Evolutionary conservation across 306 rosid species (phyloP).

Genomic region (Prinsepia uniflora): DNA sequence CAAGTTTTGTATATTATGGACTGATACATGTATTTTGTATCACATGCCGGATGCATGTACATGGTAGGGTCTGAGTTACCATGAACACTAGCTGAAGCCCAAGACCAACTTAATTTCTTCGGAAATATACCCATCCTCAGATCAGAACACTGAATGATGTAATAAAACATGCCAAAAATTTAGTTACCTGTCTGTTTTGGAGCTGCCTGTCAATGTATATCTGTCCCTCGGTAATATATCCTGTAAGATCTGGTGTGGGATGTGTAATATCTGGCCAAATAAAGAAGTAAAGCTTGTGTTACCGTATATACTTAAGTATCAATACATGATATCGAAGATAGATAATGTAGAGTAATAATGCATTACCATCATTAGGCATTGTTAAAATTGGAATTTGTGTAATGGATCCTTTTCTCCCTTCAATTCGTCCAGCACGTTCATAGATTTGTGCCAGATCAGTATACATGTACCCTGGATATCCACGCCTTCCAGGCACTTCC

Average conservation of each 20-base stretch:
- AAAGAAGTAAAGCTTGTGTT: slow-evolving; percentile 25
- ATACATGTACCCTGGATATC: slow-evolving; percentile 98
- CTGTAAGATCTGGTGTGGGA: slow-evolving; percentile 98
- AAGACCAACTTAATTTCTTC: not conserved
- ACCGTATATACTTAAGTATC: slow-evolving; percentile 15
- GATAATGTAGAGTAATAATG: slow-evolving; percentile 6
- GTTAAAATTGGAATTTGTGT: slow-evolving; percentile 98
- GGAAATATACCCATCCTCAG: not conserved
- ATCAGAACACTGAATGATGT: not conserved
- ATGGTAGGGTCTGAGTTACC: not conserved
- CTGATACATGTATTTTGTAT: not conserved
- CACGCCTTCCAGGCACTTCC: slow-evolving; percentile 99
- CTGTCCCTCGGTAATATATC: slow-evolving; percentile 99
- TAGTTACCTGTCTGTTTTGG: slow-evolving; percentile 84
- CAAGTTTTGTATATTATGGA: not conserved
- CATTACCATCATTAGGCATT: slow-evolving; percentile 96
- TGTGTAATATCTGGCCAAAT: slow-evolving; percentile 82
- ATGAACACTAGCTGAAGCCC: not conserved
- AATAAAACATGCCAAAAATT: not conserved
- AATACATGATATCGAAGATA: slow-evolving; percentile 18
- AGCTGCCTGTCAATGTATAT: slow-evolving; percentile 95
- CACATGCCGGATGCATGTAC: not conserved
- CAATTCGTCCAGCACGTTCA: slow-evolving; percentile 99
- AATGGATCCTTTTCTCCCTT: slow-evolving; percentile 97
- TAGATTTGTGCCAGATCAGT: slow-evolving; percentile 99